Base-by-base conservation (phyloP, 176 grass and related monocot genomes). In the Aechmea fasciata region DNA sequence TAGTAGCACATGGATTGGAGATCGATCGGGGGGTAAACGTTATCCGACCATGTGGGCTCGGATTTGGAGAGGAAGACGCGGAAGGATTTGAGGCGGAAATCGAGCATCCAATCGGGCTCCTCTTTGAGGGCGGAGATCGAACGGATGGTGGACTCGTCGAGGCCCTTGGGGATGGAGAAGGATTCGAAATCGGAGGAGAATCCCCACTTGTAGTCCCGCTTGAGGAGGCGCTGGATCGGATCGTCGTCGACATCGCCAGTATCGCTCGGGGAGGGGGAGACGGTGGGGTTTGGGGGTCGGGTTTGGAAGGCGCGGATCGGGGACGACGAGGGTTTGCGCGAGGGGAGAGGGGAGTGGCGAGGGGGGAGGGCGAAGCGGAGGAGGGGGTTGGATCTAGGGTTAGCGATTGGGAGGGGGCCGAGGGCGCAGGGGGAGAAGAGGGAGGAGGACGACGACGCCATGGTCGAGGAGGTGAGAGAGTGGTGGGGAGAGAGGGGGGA, bases 51-150 rank as follows among this genome's bases (percentile, higher is more conserved):
- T 24, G 75, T 76, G 47, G 94, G 89, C 84, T 92, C 86, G n/a
- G 26, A 33, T 81, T 89, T 92, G 61, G 82, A 72, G 51, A 83
- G 82, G 78, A 97, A 97, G 11, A 72, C 78, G 23, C 86, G 84
- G 78, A 87, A 90, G 52, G 94, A 84, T 52, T 79, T 70, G 53
- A 99, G 89, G 75, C 94, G 84, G 69, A 85, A 88, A 50, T 93
- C 79, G 17, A 99, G 86, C 94, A 99, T 99, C 94, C 94, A 97
- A 1, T 83, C 73, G 11, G 94, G 94, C 77, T 99, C 94, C n/a
- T 81, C 79, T 79, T 99, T 99, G 66, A 87, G 77, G 70, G 78
- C 79, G 52, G 94, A 99, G 81, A 99, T 93, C 70, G 81, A 68
- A 68, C 87, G 82, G 19, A 99, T 29, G 57, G 94, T 93, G n/a